Base-by-base conservation (phyloP, 306 rosid genomes). In the Rubus parviflorus region DNA sequence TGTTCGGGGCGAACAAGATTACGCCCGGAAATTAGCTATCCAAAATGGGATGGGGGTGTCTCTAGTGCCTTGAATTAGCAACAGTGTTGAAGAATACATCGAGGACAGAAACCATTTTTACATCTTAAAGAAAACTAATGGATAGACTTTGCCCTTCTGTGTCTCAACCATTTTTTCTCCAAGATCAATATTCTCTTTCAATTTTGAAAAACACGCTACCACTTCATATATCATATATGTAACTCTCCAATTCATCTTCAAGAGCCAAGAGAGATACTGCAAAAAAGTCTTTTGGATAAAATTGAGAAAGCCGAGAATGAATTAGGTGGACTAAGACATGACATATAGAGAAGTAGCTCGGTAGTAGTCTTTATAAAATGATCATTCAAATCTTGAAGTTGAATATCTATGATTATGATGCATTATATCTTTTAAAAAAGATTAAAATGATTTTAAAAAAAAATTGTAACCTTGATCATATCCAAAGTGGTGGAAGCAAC, bases 221-320 rank as follows among this genome's bases (percentile, higher is more conserved):
- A 0, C 8, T 30, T 4, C 3, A 1, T 25, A 80, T 8, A 46
- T 74, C 71, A 46, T 2, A 15, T 3, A 70, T 70, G 14, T 81
- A 70, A 48, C 19, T 81, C 0, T 81, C 40, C 58, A 77, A 43
- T 67, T 75, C 65, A 35, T 25, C 17, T 5, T 82, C 57, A 53
- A 72, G 65, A 43, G 13, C 13, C 56, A 72, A 13, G 45, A 63
- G 49, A 6, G 65, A 16, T 8, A 13, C 23, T 0, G 15, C 5
- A 48, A 16, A 76, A 76, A 81, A 70, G 1, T 71, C 38, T 35
- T 20, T 2, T 4, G 74, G 77, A 81, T 76, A 81, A 57, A 66
- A 70, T 9, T 35, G 7, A 25, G 22, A 37, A 75, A 58, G 58
- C n/a, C 15, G 8, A 51, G 54, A 81, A 70, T 22, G 46, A 61